These are phyloP conservation scores for Fusarium dlaminii DNA, from an alignment of 2,329 filamentous ascomycete species.

Conservation along the genomic window DNA sequence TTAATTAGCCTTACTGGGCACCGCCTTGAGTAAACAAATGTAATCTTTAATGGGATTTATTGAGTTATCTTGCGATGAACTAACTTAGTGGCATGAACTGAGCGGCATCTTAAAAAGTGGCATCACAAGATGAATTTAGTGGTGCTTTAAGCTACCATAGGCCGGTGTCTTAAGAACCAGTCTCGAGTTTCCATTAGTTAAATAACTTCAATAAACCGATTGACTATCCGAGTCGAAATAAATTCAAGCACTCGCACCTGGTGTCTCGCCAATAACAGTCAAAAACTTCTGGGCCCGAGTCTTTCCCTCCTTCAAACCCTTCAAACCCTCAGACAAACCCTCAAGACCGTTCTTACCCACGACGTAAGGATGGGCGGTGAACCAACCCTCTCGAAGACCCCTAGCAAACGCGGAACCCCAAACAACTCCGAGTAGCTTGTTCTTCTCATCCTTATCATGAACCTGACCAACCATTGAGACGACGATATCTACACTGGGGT, in stretches of 20 bases:
- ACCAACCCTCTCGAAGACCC: slow-evolving; percentile 27
- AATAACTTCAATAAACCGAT: not conserved
- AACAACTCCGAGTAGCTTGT: not conserved
- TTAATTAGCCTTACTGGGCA: no score
- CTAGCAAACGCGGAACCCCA: slow-evolving; percentile 2
- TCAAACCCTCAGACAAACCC: not conserved
- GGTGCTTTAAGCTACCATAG: fast-evolving
- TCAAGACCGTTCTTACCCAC: not conserved
- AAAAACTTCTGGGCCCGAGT: not conserved
- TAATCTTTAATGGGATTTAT: no score
- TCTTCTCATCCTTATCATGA: not conserved
- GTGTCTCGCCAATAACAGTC: not conserved
- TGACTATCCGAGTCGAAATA: fast-evolving
- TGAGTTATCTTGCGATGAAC: no score
- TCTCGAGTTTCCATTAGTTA: fast-evolving
- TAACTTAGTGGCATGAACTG: no score
- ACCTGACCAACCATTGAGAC: not conserved
- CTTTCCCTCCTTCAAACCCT: not conserved
- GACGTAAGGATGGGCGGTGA: slow-evolving; percentile 14
- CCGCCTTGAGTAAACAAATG: no score
- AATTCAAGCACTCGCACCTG: not conserved
- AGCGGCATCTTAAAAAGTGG: no score
- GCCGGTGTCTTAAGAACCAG: fast-evolving
- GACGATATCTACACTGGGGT: not conserved
- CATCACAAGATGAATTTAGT: not conserved